A percentile compares a stretch with the other conserved stretches of the same genome.
phyloP scores from a whole-genome alignment of 2,329 filamentous ascomycete genomes.

The Emergomyces pasteurianus region DNA sequence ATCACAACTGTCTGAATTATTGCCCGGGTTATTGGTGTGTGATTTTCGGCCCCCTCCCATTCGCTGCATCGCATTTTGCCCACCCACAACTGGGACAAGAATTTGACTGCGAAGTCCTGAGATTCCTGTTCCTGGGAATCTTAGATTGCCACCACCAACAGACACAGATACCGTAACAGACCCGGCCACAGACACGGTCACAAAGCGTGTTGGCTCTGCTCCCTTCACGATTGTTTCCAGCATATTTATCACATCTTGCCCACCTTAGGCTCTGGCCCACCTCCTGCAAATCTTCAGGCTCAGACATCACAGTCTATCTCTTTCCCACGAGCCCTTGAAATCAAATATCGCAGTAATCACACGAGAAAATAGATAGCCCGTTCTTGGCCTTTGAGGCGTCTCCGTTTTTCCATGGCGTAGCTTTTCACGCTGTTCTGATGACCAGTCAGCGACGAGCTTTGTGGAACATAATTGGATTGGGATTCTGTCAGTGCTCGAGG shows the following conservation, averaged over 20 bases:
- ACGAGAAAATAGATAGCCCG: not conserved
- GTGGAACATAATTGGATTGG: not conserved
- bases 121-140: not conserved
- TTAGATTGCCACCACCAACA: not conserved
- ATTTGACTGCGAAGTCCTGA: not conserved
- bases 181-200: not conserved
- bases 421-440: not conserved
- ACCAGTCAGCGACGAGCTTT: not conserved
- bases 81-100: not conserved
- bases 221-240: not conserved
- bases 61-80: not conserved
- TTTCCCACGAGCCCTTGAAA: not conserved
- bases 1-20: not conserved
- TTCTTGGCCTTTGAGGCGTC: not conserved
- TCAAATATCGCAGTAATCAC: not conserved
- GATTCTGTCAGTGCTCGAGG: not conserved
- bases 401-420: not conserved
- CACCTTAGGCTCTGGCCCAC: not conserved
- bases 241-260: not conserved
- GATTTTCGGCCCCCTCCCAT: not conserved
- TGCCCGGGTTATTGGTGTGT: not conserved
- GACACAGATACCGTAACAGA: no score
- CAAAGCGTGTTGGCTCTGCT: not conserved
- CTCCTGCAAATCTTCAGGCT: not conserved
- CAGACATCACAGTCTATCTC: not conserved